These are phyloP conservation scores for Magnaporthiopsis rhizophila DNA, from an alignment of 2,329 filamentous ascomycete species.

Conservation along the genomic window DNA sequence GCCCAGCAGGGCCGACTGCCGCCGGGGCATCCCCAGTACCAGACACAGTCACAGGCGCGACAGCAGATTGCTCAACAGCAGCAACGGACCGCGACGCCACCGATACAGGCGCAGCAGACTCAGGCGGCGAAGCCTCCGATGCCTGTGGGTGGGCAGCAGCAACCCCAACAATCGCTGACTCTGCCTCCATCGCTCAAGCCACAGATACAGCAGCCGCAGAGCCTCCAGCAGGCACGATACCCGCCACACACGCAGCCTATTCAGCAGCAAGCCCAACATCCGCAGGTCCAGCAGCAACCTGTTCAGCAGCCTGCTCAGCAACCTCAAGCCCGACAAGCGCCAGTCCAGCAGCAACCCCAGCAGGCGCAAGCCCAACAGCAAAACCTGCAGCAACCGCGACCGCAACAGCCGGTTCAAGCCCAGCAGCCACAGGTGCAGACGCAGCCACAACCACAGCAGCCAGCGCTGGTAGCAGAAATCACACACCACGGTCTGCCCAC, in stretches of 20 bases:
- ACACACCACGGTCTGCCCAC: constrained; percentile 3
- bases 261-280: constrained; percentile 8
- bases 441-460: constrained; percentile 1
- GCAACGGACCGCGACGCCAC: neutral
- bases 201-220: constrained; percentile 10
- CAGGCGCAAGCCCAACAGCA: neutral
- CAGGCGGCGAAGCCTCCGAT: neutral
- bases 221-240: constrained; percentile 7
- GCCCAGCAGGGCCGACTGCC: neutral
- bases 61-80: neutral
- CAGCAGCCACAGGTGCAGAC: neutral
- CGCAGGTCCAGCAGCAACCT: constrained; percentile 7
- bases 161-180: constrained; percentile 10
- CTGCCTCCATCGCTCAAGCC: constrained; percentile 7
- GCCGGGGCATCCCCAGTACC: constrained; percentile 9
- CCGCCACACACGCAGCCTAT: constrained; percentile 8
- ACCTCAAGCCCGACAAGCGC: neutral
- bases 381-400: neutral
- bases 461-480: neutral
- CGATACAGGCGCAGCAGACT: neutral
- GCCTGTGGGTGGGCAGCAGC: constrained; percentile 3
- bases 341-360: neutral
- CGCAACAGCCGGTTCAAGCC: neutral
- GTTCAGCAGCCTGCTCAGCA: constrained; percentile 11
- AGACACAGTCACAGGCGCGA: constrained; percentile 6